phyloP scores from a whole-genome alignment of 805 yeast genomes.

The Wickerhamiella musiphila region DNA sequence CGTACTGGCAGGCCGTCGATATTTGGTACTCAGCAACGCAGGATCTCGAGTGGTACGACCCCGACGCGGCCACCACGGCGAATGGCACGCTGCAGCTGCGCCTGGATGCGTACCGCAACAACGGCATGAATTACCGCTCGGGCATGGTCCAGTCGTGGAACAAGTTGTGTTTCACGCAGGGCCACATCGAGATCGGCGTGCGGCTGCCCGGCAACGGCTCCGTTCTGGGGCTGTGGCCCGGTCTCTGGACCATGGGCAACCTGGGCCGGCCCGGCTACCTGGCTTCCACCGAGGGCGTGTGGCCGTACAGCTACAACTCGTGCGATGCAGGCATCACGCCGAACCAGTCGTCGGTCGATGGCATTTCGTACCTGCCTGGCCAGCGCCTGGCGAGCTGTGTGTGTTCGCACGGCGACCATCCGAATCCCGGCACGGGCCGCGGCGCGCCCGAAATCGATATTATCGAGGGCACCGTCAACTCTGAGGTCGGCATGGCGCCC shows the following conservation, averaged over 20 bases:
- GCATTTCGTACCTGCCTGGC: slow-evolving; percentile 73
- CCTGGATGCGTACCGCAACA: slow-evolving; percentile 72
- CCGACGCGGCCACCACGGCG: slow-evolving; percentile 67
- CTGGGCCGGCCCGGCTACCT: slow-evolving; percentile 80
- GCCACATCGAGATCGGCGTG: slow-evolving; percentile 58
- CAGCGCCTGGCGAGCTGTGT: slow-evolving; percentile 64
- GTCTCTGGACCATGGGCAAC: slow-evolving; percentile 89
- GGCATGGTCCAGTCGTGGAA: slow-evolving; percentile 93
- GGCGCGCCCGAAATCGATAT: slow-evolving; percentile 95
- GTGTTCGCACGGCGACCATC: slow-evolving; percentile 72
- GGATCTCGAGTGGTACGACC: slow-evolving; percentile 90
- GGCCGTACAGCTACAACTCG: slow-evolving; percentile 80
- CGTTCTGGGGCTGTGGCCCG: slow-evolving; percentile 86
- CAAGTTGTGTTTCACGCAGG: slow-evolving; percentile 75
- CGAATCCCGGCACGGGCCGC: slow-evolving; percentile 73
- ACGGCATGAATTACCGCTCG: slow-evolving; percentile 63
- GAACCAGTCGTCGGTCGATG: slow-evolving; percentile 80
- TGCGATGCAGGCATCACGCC: slow-evolving; percentile 94
- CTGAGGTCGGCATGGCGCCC: slow-evolving; percentile 19
- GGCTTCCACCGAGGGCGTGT: slow-evolving; percentile 78
- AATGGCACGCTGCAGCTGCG: slow-evolving; percentile 53
- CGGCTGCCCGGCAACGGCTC: slow-evolving; percentile 65
- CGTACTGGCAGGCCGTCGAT: slow-evolving; percentile 76
- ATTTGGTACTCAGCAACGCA: slow-evolving; percentile 71
- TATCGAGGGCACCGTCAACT: slow-evolving; percentile 55